These are phyloP conservation scores for Dictyostelium capitatum DNA, from an alignment of 78 protist species.

Conservation along the genomic window DNA sequence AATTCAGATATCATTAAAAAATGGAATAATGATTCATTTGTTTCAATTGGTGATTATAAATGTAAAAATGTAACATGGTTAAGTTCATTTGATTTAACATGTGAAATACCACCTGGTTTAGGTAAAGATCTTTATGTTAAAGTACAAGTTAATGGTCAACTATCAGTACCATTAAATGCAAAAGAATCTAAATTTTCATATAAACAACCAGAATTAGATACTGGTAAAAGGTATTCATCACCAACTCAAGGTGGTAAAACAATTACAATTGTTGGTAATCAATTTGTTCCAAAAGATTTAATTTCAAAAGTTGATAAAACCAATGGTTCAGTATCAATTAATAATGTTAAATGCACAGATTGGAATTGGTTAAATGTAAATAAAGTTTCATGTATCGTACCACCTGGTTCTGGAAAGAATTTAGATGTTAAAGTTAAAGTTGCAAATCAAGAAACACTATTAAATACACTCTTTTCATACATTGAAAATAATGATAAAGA, in stretches of 20 bases:
- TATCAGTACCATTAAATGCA: not conserved
- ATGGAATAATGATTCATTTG: not conserved
- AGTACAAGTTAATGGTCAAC: not conserved
- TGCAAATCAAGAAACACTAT: not conserved
- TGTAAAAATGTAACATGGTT: not conserved
- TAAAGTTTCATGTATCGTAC: not conserved
- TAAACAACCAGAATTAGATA: conserved; percentile 3
- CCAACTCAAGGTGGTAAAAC: conserved; percentile 15
- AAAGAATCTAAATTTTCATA: conserved; percentile 25
- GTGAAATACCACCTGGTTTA: not conserved
- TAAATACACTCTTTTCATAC: not conserved
- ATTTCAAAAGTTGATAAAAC: not conserved
- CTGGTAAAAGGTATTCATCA: not conserved
- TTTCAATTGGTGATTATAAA: not conserved
- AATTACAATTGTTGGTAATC: not conserved
- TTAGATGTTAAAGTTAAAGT: not conserved
- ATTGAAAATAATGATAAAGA: not conserved
- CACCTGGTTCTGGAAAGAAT: not conserved
- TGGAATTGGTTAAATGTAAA: not conserved
- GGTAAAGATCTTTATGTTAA: not conserved
- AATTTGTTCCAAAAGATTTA: not conserved
- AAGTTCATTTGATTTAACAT: not conserved
- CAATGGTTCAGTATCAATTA: not conserved
- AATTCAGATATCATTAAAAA: not conserved
- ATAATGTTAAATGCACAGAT: not conserved